Percentiles rank a stretch among this genome's conserved stretches.
These are phyloP conservation scores for Takakia lepidozioides DNA, from an alignment of 225 moss, liverwort and hornwort genomes.

Conservation along the genomic window DNA sequence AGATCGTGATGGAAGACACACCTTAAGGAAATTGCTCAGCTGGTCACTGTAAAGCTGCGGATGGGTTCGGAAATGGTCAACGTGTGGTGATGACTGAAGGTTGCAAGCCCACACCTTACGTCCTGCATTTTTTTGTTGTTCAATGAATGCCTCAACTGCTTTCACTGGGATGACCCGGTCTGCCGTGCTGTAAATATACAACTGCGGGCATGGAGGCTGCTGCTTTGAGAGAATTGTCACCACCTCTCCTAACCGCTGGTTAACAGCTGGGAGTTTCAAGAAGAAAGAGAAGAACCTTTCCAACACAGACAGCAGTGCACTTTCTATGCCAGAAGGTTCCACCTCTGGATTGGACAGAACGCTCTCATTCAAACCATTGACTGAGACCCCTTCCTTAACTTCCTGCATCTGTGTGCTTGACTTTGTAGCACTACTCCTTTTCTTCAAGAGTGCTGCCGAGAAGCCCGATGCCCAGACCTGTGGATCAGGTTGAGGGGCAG, in stretches of 20 bases:
- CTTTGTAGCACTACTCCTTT: conserved; percentile 52
- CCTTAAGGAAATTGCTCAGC: conserved; percentile 69
- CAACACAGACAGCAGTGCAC: conserved; percentile 59
- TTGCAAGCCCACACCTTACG: conserved; percentile 78
- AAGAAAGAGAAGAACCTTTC: conserved; percentile 88
- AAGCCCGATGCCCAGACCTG: too few species aligned
- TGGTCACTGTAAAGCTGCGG: conserved; percentile 88
- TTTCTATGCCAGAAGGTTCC: conserved; percentile 49
- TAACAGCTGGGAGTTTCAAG: conserved; percentile 69
- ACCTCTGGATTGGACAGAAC: conserved; percentile 26
- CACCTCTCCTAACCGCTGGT: conserved; percentile 62
- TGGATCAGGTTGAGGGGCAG: too few species aligned
- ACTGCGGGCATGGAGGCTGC: conserved; percentile 83
- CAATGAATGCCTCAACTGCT: conserved; percentile 80
- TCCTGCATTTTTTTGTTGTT: conserved; percentile 69
- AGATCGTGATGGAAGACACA: conserved; percentile 48
- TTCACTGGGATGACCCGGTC: conserved; percentile 84
- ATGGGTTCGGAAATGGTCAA: conserved; percentile 90
- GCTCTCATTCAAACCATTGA: conserved; percentile 23
- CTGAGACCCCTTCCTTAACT: conserved; percentile 29
- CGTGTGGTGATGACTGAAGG: conserved; percentile 86
- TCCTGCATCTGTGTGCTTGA: conserved; percentile 24
- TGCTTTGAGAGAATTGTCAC: conserved; percentile 66
- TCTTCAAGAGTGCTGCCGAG: conserved; percentile 42
- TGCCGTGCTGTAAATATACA: conserved; percentile 94